These are phyloP conservation scores for Tulasnella sp. DNA, from an alignment of 768 basidiomycete genomes.

Conservation along the genomic window DNA sequence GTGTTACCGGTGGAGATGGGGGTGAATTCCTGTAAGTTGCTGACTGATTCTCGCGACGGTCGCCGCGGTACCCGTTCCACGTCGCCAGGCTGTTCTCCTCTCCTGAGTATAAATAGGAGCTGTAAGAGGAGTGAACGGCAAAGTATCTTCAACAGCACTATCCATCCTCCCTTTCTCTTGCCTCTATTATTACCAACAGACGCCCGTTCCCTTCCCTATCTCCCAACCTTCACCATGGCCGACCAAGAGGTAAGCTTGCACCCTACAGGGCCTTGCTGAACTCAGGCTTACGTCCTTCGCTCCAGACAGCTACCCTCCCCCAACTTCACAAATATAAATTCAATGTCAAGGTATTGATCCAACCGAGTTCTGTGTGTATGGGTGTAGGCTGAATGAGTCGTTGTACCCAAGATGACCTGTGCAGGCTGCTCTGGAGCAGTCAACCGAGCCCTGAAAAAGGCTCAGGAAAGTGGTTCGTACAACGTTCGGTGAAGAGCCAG, in stretches of 20 bases:
- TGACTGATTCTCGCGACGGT: conserved; percentile 15
- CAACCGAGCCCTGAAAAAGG: conserved; percentile 67
- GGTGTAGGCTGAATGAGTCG: background rate
- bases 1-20: conserved; percentile 14
- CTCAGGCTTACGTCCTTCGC: background rate
- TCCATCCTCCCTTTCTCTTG: background rate
- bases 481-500: background rate
- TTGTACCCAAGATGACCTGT: conserved; percentile 77
- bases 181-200: background rate
- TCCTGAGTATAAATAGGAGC: background rate
- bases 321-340: conserved; percentile 64
- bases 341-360: conserved; percentile 69
- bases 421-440: conserved; percentile 84
- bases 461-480: conserved; percentile 44
- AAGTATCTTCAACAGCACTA: background rate
- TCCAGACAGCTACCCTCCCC: background rate
- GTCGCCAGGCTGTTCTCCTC: background rate
- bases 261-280: background rate
- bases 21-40: background rate
- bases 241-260: background rate
- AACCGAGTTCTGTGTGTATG: background rate
- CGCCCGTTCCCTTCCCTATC: background rate
- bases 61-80: background rate
- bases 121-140: background rate
- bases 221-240: background rate